A percentile compares a stretch with the other conserved stretches of the same genome.
These are phyloP conservation scores for Melaleuca alternifolia DNA, from an alignment of 345 rosid genomes.

Conservation along the genomic window DNA sequence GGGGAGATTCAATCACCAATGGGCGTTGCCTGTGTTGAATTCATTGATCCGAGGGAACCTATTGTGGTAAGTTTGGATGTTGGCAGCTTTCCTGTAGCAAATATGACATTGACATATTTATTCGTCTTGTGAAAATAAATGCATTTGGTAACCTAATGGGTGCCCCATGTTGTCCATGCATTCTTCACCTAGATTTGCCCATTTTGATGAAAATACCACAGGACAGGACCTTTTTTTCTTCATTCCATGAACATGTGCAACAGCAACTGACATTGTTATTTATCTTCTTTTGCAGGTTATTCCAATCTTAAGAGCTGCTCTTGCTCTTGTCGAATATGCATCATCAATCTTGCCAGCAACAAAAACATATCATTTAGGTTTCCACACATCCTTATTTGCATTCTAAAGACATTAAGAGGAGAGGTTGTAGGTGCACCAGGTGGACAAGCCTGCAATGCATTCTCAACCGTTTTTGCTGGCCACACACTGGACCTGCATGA, in stretches of 20 bases:
- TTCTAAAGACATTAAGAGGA: neutral
- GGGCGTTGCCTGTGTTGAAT: constrained; percentile 87
- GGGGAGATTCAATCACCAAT: constrained; percentile 92
- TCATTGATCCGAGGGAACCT: constrained; percentile 90
- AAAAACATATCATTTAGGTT: constrained; percentile 80
- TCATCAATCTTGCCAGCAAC: constrained; percentile 77
- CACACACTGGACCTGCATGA: neutral
- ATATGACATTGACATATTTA: neutral
- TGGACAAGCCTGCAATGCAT: neutral
- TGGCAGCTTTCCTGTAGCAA: neutral
- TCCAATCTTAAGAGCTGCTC: constrained; percentile 93
- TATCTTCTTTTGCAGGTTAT: constrained; percentile 45
- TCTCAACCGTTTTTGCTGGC: neutral
- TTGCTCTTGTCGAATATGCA: constrained; percentile 85
- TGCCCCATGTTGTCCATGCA: neutral
- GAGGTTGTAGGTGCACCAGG: neutral
- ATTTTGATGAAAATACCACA: neutral
- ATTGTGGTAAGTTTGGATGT: constrained; percentile 45
- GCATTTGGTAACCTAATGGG: neutral
- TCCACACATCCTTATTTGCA: neutral
- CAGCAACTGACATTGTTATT: neutral
- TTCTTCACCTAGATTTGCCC: neutral
- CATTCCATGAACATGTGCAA: neutral
- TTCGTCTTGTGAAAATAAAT: neutral
- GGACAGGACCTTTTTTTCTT: neutral